Conservation (phyloP, 2,329 filamentous ascomycete species). For the Sodiomyces alkalinus region DNA sequence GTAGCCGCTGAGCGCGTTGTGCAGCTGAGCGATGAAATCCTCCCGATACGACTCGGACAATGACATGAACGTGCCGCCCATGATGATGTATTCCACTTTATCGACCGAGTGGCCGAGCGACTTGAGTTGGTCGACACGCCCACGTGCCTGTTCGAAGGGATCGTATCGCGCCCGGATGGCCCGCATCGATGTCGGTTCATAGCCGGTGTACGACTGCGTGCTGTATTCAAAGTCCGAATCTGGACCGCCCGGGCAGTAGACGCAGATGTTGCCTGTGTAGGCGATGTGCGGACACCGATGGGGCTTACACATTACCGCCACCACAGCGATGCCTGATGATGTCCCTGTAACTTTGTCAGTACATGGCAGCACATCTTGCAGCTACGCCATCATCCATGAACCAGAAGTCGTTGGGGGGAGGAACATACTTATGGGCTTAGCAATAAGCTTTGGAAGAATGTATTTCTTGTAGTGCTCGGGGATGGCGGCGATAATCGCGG, state of each 20-base stretch:
- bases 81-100: constrained; percentile 99
- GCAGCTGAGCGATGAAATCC: constrained; percentile 85
- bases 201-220: constrained; percentile 96
- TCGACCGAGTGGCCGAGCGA: constrained; percentile 92
- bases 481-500: constrained; percentile 92
- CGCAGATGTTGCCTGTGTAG: constrained; percentile 97
- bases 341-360: constrained; percentile 42
- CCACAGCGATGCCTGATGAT: constrained; percentile 91
- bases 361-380: too few species aligned
- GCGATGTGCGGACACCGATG: constrained; percentile 96
- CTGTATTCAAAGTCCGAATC: constrained; percentile 99
- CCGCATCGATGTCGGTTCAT: constrained; percentile 96
- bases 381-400: too few species aligned
- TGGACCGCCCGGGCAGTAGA: constrained; percentile 94
- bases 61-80: constrained; percentile 99
- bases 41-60: constrained; percentile 78
- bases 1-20: constrained; percentile 94
- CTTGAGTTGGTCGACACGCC: constrained; percentile 92
- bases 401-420: not conserved
- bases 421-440: constrained; percentile 75
- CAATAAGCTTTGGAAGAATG: constrained; percentile 87
- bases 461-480: constrained; percentile 99
- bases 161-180: constrained; percentile 95
- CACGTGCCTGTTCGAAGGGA: constrained; percentile 91
- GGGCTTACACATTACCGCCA: constrained; percentile 99